Base-by-base conservation (phyloP, 495 filamentous ascomycete species). In the Endocarpon pusillum region DNA sequence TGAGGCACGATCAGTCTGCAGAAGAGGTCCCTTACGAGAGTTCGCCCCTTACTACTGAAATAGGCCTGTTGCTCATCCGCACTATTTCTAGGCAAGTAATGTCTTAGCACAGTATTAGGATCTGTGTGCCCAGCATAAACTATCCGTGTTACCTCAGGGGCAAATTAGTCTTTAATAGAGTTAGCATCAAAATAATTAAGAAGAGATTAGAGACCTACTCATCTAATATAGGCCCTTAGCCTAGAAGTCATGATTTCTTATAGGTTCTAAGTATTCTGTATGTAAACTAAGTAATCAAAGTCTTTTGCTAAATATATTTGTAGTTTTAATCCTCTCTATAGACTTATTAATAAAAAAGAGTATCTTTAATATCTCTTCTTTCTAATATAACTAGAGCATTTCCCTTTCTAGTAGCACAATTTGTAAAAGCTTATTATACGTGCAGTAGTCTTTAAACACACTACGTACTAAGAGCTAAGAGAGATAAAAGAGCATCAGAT, bases 91-190 rank as follows among this genome's bases (percentile, higher is more conserved):
- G 38, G 38, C 24, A 31, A 21, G 34, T 50, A 50, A 34, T 38
- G 32, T 38, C 41, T 23, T 36, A 31, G 19, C 38, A 39, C 40
- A 21, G 39, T 43, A 14, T 23, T 29, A 24, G 21, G 17, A 28
- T 50, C 28, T n/a, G n/a, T 26, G 17, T 50, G 36, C 36, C 42
- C 36, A 14, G 18, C 39, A 32, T 47, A 25, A 32, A 42, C 43
- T 23, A 47, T 50, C 24, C 41, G 42, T 31, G 34, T 21, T 36
- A 40, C 33, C 22, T 35, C 21, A 21, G 32, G 47, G 44, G 47
- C 47, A 24, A 42, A 34, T 37, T 43, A 44, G 26, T 50, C 44
- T 50, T 32, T 15, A 43, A 11, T 20, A 20, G 32, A 39, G 24
- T 37, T 36, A 37, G 38, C 18, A 17, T 11, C 34, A 38, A 35